Evolutionary conservation across 192 early-diverging fungal species (phyloP), one percentile per base, ranked within the genome.

Genomic region (Podila verticillata): DNA sequence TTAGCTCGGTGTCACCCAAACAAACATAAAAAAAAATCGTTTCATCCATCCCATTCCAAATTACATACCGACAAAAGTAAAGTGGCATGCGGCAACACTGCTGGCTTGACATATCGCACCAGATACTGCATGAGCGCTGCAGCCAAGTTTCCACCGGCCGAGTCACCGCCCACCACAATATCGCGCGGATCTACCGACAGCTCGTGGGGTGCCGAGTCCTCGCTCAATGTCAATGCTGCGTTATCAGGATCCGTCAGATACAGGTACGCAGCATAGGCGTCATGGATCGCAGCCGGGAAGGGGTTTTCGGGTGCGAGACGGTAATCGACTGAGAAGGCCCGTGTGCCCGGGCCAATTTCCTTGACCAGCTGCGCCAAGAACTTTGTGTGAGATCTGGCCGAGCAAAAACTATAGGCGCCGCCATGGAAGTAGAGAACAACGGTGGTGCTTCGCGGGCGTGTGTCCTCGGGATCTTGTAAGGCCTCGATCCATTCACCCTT

Each of bases 231-330:
- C 9, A 67, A 86, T 82, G n/a, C 88, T 81, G 36, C 61, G 56
- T 77, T 81, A 57, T 32, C 73, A 30, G 85, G 87, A 20, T 86
- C 67, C 15, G 91, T 81, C 30, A 96, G 82, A 44, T 88, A 90
- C 28, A 88, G 59, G 74, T 94, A 97, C 0, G 93, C 90, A 29
- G 91, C 87, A 32, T 95, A 81, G 44, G 91, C 90, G 84, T 98
- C 97, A 44, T 93, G 88, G 10, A 98, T 83, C n/a, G 94, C 94
- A 57, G 90, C 83, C 2, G 97, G 97, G 72, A 95, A 97, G 15
- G 91, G 88, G 32, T 90, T 73, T 66, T 94, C 90, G 0, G 97
- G 97, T 0, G 95, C 90, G 30, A 97, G 78, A 1, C 96, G 85
- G 78, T 98, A 98, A 68, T 91, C 90, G 49, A 94, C 74, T 5